Conservation (phyloP, 305 asterid genomes). For the Fraxinus ornus region DNA sequence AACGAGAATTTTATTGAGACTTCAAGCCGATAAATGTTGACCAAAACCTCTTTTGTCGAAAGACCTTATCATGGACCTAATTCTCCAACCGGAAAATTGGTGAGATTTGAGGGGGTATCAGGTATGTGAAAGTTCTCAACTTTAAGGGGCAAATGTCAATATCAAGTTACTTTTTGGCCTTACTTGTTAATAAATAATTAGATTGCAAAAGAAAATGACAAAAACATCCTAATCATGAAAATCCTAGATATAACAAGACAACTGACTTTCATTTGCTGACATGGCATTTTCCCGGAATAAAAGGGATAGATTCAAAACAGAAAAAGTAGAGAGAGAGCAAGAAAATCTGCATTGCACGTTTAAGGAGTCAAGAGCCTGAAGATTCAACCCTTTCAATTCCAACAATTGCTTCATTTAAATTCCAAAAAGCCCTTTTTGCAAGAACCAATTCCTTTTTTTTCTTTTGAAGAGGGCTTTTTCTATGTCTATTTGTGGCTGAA, state of each 20-base stretch:
- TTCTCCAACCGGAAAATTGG: background rate
- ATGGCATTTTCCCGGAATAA: slow-evolving; percentile 45
- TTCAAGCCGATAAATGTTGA: background rate
- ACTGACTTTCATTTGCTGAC: slow-evolving; percentile 56
- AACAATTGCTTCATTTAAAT: slow-evolving; percentile 28
- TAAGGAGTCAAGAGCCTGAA: slow-evolving; percentile 36
- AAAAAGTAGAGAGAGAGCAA: slow-evolving; percentile 27
- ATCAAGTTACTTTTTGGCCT: slow-evolving; percentile 37
- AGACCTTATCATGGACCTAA: background rate
- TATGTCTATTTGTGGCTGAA: slow-evolving; percentile 24
- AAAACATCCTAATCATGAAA: slow-evolving; percentile 51
- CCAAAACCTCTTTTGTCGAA: background rate
- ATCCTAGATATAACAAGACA: slow-evolving; percentile 28
- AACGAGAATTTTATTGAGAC: background rate
- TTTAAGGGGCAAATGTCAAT: background rate
- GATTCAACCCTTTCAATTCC: slow-evolving; percentile 44
- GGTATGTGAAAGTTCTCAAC: background rate
- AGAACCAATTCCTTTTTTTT: slow-evolving; percentile 2
- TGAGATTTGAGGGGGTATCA: background rate
- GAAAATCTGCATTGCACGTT: slow-evolving; percentile 40
- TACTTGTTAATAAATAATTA: slow-evolving; percentile 32
- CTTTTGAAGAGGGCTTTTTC: slow-evolving; percentile 14
- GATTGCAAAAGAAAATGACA: slow-evolving; percentile 34
- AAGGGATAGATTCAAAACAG: slow-evolving; percentile 30
- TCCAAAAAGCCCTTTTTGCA: slow-evolving; percentile 38